Percentiles rank a stretch among this genome's conserved stretches.
phyloP scores from a whole-genome alignment of 2,329 filamentous ascomycete genomes.

The Hysterium pulicare region DNA sequence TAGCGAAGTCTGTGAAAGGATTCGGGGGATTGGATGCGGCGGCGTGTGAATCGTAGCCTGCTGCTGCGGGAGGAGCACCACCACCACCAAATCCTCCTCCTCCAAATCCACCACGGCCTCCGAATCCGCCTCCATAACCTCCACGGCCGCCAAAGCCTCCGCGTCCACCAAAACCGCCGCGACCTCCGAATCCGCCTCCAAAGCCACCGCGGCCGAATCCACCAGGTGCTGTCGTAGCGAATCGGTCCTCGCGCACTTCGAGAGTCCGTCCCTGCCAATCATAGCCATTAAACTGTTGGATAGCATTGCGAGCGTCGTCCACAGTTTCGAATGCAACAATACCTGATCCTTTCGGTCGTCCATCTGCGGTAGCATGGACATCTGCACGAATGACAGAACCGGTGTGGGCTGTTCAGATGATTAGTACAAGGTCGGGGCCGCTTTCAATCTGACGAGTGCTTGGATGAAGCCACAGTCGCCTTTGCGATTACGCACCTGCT shows the following conservation, averaged over 20 bases:
- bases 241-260: slow-evolving; percentile 95
- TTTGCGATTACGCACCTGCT: slow-evolving; percentile 68
- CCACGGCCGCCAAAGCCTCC: slow-evolving; percentile 50
- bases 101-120: slow-evolving; percentile 41
- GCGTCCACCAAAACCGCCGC: slow-evolving; percentile 56
- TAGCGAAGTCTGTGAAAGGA: slow-evolving; percentile 90
- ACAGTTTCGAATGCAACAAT: slow-evolving; percentile 95
- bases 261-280: slow-evolving; percentile 94
- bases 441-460: neutral
- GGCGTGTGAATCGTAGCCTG: slow-evolving; percentile 46
- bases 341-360: slow-evolving; percentile 91
- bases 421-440: neutral
- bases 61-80: slow-evolving; percentile 20
- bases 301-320: slow-evolving; percentile 92
- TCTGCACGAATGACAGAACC: slow-evolving; percentile 80
- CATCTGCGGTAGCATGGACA: slow-evolving; percentile 87
- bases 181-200: slow-evolving; percentile 53
- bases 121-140: slow-evolving; percentile 48
- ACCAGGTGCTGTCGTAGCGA: slow-evolving; percentile 60
- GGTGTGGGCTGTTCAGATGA: slow-evolving; percentile 30
- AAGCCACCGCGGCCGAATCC: slow-evolving; percentile 38
- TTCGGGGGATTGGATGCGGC: slow-evolving; percentile 64
- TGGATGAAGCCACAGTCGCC: neutral
- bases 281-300: slow-evolving; percentile 96
- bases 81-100: slow-evolving; percentile 38